Percentiles rank a stretch among this genome's conserved stretches.
These are phyloP conservation scores for Candida koratica DNA, from an alignment of 805 yeast genomes.

Conservation along the genomic window DNA sequence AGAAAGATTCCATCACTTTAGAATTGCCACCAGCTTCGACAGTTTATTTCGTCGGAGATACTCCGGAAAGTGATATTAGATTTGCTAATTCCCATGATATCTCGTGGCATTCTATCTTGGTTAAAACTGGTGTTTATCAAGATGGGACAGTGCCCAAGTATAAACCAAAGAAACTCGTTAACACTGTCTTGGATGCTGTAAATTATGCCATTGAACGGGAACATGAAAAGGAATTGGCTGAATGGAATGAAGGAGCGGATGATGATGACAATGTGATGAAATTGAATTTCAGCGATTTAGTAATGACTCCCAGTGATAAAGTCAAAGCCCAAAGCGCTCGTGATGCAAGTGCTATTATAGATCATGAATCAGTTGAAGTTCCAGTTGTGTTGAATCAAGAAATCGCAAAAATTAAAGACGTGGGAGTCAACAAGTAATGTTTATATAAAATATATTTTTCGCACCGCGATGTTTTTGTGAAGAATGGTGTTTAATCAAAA, in stretches of 20 bases:
- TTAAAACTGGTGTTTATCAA: constrained; percentile 83
- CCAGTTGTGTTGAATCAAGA: constrained; percentile 46
- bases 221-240: constrained; percentile 64
- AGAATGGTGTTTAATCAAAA: constrained; percentile 7
- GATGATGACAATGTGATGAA: constrained; percentile 30
- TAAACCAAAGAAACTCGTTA: constrained; percentile 69
- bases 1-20: constrained; percentile 39
- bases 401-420: constrained; percentile 36
- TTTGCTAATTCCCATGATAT: constrained; percentile 84
- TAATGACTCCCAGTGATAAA: constrained; percentile 42
- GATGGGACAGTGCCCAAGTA: constrained; percentile 77
- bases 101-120: constrained; percentile 81
- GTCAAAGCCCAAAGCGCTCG: constrained; percentile 4
- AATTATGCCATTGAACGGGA: constrained; percentile 80
- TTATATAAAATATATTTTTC: no score
- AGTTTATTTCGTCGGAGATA: constrained; percentile 85
- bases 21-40: constrained; percentile 81
- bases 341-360: constrained; percentile 16
- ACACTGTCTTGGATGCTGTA: constrained; percentile 76
- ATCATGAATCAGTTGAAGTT: constrained; percentile 47
- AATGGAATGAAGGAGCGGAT: constrained; percentile 60
- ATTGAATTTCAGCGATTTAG: constrained; percentile 43
- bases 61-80: constrained; percentile 84
- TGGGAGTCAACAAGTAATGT: constrained; percentile 18
- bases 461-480: constrained; percentile 7